Percentiles rank a stretch among this genome's conserved stretches.
Evolutionary conservation across 441 rosid species (phyloP).

Genomic region (Lepidium campestre): DNA sequence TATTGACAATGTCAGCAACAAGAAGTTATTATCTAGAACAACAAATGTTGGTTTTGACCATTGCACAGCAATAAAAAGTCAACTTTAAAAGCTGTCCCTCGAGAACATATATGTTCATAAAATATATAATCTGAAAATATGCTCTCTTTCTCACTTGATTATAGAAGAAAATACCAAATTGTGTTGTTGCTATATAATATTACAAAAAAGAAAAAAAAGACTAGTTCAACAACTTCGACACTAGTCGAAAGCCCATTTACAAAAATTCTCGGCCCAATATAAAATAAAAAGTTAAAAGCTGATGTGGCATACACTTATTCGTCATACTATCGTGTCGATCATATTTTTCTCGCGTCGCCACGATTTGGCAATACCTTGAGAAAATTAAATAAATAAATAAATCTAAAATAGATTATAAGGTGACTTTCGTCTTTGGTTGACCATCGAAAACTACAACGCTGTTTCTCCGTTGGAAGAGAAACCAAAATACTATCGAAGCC

Average conservation of each 20-base stretch:
- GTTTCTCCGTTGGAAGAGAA: constrained; percentile 12
- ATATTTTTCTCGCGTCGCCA: constrained; percentile 11
- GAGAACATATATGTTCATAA: too few species aligned
- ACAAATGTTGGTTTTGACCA: too few species aligned
- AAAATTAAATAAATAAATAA: not conserved
- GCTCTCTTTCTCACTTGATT: too few species aligned
- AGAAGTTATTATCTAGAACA: too few species aligned
- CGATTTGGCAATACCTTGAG: constrained; percentile 17
- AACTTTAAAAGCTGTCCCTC: too few species aligned
- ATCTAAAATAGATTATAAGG: constrained; percentile 4
- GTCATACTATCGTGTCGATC: constrained; percentile 27
- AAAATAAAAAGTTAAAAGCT: not conserved
- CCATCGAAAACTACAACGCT: constrained; percentile 24
- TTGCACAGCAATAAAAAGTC: too few species aligned
- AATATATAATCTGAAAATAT: too few species aligned
- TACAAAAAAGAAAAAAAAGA: too few species aligned
- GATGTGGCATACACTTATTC: constrained; percentile 16
- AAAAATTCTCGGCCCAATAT: constrained; percentile 2
- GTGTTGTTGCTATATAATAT: too few species aligned
- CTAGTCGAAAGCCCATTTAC: constrained; percentile 5
- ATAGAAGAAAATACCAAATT: too few species aligned
- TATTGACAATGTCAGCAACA: too few species aligned
- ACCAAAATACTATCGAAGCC: not conserved
- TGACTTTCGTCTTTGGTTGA: constrained; percentile 18
- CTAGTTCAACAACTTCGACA: too few species aligned